Base-by-base conservation (phyloP, 2,329 filamentous ascomycete genomes). In the Thelonectria rubi region DNA sequence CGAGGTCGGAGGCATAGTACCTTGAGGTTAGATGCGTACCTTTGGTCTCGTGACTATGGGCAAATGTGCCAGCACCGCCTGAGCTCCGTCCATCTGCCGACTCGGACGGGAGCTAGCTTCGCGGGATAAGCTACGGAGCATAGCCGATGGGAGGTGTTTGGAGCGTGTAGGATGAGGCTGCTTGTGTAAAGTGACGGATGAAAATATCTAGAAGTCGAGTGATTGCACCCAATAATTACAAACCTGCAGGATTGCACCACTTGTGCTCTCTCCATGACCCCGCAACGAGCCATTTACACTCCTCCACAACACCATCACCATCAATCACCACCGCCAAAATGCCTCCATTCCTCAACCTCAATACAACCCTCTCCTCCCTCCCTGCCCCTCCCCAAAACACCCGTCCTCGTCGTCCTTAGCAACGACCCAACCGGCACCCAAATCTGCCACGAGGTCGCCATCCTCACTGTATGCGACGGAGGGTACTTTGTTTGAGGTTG, bases 391-490 rank as follows among this genome's bases (percentile, higher is more conserved):
- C 57, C 45, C 21, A 60, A 65, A 34, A 63, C 70, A 1, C 73
- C 74, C 32, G 67, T 76, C 40, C 75, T 79, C n/a, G 75, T 83
- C 5, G 76, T 76, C 1, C 75, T 83, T 6, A 84, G 86, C 55
- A 84, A 87, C 60, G 84, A 87, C 57, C 84, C 84, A 32, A 87
- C 85, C 0, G 84, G 84, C n/a, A 87, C 84, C 0, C 85, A 87
- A 68, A 87, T 85, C n/a, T 86, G 84, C 71, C 83, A 87, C 70
- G 80, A 83, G 65, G 81, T 88, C 61, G 73, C 77, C 51, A 83
- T 87, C 2, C 76, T 88, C 18, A 84, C 83, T 0, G 80, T 82
- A 5, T 87, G 84, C 84, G 80, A 62, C 61, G 0, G 56, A 67
- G 3, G 58, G 63, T 20, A 65, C 66, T 15, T n/a, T 69, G 15